Evolutionary conservation across 208 protist species (phyloP), one percentile per base, ranked within the genome.

Genomic region (Trypanosoma lewisi): DNA sequence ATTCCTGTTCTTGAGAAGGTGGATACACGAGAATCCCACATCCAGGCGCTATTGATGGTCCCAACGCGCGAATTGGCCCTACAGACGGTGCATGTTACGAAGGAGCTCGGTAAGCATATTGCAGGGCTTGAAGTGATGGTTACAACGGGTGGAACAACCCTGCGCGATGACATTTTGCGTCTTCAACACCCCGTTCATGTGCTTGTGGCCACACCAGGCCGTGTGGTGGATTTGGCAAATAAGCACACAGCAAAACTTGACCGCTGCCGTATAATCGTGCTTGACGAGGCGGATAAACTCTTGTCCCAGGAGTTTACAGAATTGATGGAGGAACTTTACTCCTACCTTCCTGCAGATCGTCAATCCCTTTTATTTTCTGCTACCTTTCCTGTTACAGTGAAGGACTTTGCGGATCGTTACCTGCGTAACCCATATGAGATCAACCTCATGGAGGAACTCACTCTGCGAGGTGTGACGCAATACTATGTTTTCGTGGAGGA

Each of bases 401-500:
- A 95, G 72, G 67, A 80, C 23, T 99, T 99, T 70, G 94, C 91
- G 23, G 89, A 99, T 53, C 67, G 83, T 34, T 91, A 94, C 77
- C 87, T 99, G 68, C 67, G 72, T 66, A 91, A 98, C 59, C 92
- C 97, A 21, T 97, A 99, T 72, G 95, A 99, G 70, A 98, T 99
- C 77, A 99, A 99, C 77, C 82, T 99, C 21, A 99, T 99, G 98
- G 94, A 98, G 39, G 94, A 98, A 68, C 86, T 99, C 16, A 99
- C 98, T 21, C 85, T 99, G 25, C 97, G 97, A 66, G 98, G 98
- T 77, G 94, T 99, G 28, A 99, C 98, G 19, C 98, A 99, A 83
- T 99, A 98, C 79, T 99, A 99, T 70, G 98, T 98, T 27, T 99
- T 99, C 67, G 96, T 99, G 30, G 96, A 99, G 74, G 98, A 99